Base-by-base conservation (phyloP, 495 filamentous ascomycete species). In the Lophiotrema nucula region DNA sequence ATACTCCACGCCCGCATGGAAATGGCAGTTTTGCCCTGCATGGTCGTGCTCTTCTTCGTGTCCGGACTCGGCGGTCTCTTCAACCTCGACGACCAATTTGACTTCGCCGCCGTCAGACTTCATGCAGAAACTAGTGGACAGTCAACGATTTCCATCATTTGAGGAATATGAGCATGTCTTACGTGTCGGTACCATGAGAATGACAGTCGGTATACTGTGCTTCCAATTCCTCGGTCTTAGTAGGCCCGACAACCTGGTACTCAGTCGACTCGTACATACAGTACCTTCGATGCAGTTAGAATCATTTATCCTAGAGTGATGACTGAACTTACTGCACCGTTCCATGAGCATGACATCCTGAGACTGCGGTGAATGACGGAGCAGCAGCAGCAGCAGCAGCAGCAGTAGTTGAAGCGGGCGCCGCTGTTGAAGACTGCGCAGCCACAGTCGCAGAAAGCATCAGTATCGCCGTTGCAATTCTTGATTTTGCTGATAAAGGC, bases 1-100 rank as follows among this genome's bases (percentile, higher is more conserved):
- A 66, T 70, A 83, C 80, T 86, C 82, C 18, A 86, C 77, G 4
- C 82, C 83, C n/a, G 82, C 82, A 57, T 88, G 82, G 67, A 83
- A 85, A 60, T 87, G 83, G 60, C 82, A 87, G 47, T 77, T 77
- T 41, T 31, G n/a, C 27, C 65, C 64, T 22, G 62, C 65, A 27
- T 60, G 70, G 49, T 74, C 68, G 47, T 68, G 67, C 3, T 55
- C 42, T 1, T 50, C 44, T 23, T 68, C 47, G 27, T 65, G 55
- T 35, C 49, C 48, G 44, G 39, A 35, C 13, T 66, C 58, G 13
- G 38, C 47, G 3, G 18, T n/a, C 6, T 54, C 49, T 53, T 54
- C 57, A 18, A 4, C 16, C 26, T 57, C 22, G 25, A 31, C 19
- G 21, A 64, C 51, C n/a, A 79, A 67, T 25, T 69, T 26, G 13